phyloP scores from a whole-genome alignment of 2,329 filamentous ascomycete genomes.

The Microthyrium microscopicum region DNA sequence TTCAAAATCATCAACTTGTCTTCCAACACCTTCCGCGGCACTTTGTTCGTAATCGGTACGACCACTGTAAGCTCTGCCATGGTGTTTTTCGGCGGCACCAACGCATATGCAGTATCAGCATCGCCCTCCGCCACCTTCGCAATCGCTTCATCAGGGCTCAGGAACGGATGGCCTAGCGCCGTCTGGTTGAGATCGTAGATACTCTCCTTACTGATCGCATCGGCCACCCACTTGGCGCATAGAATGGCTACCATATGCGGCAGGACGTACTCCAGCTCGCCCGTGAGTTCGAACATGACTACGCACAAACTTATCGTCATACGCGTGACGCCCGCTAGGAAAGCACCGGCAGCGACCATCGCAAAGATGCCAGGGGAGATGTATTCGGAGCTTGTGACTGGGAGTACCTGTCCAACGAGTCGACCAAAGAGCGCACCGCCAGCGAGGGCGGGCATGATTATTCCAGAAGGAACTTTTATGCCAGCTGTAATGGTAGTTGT shows the following conservation, averaged over 20 bases:
- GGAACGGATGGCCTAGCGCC: slow-evolving; percentile 40
- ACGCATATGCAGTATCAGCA: slow-evolving; percentile 8
- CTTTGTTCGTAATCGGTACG: slow-evolving; percentile 27
- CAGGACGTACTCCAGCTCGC: slow-evolving; percentile 39
- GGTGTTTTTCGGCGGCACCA: slow-evolving; percentile 36
- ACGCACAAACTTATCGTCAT: slow-evolving; percentile 43
- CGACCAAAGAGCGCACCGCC: slow-evolving; percentile 42
- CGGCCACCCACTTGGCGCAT: slow-evolving; percentile 42
- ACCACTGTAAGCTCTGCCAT: slow-evolving; percentile 39
- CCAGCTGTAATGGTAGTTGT: slow-evolving; percentile 43
- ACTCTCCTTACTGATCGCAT: slow-evolving; percentile 34
- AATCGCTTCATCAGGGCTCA: slow-evolving; percentile 35
- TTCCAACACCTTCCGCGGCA: slow-evolving; percentile 24
- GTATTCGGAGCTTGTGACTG: slow-evolving; percentile 11
- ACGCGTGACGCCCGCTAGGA: slow-evolving; percentile 39
- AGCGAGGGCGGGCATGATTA: slow-evolving; percentile 43
- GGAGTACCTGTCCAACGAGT: slow-evolving; percentile 30
- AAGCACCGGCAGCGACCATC: slow-evolving; percentile 42
- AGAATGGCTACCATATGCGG: slow-evolving; percentile 44
- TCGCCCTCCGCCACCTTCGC: slow-evolving; percentile 12
- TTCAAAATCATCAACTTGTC: slow-evolving; percentile 32
- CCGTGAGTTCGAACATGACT: slow-evolving; percentile 46
- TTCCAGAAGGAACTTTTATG: slow-evolving; percentile 41
- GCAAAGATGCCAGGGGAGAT: slow-evolving; percentile 43
- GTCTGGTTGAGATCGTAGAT: slow-evolving; percentile 45